phyloP scores from a whole-genome alignment of 257 asterid genomes.

The Ocimum tenuiflorum region DNA sequence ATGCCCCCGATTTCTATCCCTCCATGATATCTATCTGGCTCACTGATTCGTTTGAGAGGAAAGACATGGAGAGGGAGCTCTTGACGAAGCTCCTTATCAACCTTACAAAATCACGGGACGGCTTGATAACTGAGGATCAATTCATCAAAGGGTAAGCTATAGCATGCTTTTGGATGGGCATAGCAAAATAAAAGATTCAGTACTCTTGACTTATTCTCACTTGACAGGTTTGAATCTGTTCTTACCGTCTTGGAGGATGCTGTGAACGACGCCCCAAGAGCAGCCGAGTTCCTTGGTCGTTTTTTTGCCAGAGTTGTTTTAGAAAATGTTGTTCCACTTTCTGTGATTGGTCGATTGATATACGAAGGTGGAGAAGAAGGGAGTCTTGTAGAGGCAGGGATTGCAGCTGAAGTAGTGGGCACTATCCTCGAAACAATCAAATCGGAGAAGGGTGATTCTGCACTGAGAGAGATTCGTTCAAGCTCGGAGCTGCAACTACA shows the following conservation, averaged over 20 bases:
- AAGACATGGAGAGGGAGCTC: conserved; percentile 76
- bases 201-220: conserved; percentile 1
- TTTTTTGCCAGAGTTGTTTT: conserved; percentile 36
- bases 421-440: conserved; percentile 38
- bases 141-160: conserved; percentile 61
- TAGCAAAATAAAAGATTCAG: no score
- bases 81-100: conserved; percentile 60
- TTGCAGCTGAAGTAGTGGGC: conserved; percentile 54
- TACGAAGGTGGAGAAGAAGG: conserved; percentile 57
- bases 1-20: conserved; percentile 65
- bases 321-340: conserved; percentile 39
- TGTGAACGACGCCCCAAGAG: conserved; percentile 62
- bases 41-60: conserved; percentile 79
- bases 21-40: conserved; percentile 82
- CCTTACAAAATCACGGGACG: conserved; percentile 50
- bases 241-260: conserved; percentile 54
- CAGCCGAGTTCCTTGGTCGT: conserved; percentile 53
- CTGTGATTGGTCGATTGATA: conserved; percentile 40
- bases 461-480: conserved; percentile 41
- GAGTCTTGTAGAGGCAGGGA: conserved; percentile 45
- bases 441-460: conserved; percentile 52
- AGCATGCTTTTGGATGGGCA: neutral
- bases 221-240: conserved; percentile 57
- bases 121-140: conserved; percentile 51
- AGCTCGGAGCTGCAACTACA: conserved; percentile 39